Conservation (phyloP, 2,329 filamentous ascomycete species). For the Cladophialophora yegresii region DNA sequence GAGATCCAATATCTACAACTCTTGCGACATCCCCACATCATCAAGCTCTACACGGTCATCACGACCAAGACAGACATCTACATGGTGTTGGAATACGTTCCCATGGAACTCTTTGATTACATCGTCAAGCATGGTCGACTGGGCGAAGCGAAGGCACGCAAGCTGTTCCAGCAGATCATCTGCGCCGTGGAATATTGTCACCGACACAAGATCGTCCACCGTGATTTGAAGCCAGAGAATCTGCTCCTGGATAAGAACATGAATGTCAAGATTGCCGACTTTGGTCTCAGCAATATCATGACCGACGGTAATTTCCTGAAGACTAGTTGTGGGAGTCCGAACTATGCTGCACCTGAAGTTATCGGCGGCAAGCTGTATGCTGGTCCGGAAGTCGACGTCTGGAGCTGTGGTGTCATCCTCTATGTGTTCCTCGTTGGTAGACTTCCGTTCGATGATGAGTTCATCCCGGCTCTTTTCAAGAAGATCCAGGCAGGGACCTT, state of each 20-base stretch:
- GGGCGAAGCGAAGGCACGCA: slow-evolving; percentile 86
- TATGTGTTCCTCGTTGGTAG: slow-evolving; percentile 66
- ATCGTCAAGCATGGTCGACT: slow-evolving; percentile 93
- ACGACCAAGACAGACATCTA: slow-evolving; percentile 93
- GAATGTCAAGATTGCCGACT: slow-evolving; percentile 99
- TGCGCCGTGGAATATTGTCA: slow-evolving; percentile 99
- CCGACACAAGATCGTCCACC: slow-evolving; percentile 96
- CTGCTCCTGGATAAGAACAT: slow-evolving; percentile 89
- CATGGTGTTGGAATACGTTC: slow-evolving; percentile 98
- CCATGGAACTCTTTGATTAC: slow-evolving; percentile 95
- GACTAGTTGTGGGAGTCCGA: slow-evolving; percentile 96
- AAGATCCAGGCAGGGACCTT: slow-evolving; percentile 96
- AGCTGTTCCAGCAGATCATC: slow-evolving; percentile 99
- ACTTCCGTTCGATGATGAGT: slow-evolving; percentile 95
- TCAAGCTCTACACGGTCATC: slow-evolving; percentile 98
- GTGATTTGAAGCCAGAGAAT: slow-evolving; percentile 97
- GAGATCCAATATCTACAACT: slow-evolving; percentile 98
- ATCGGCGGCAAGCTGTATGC: slow-evolving; percentile 98
- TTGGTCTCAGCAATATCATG: slow-evolving; percentile 99
- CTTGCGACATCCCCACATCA: slow-evolving; percentile 94
- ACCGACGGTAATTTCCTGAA: slow-evolving; percentile 99
- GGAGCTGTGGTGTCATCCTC: slow-evolving; percentile 65
- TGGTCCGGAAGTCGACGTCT: slow-evolving; percentile 95
- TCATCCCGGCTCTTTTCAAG: slow-evolving; percentile 94
- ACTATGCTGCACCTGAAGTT: slow-evolving; percentile 96